Evolutionary conservation across 2,329 filamentous ascomycete genomes (phyloP).

Genomic region (Fusarium sp.): DNA sequence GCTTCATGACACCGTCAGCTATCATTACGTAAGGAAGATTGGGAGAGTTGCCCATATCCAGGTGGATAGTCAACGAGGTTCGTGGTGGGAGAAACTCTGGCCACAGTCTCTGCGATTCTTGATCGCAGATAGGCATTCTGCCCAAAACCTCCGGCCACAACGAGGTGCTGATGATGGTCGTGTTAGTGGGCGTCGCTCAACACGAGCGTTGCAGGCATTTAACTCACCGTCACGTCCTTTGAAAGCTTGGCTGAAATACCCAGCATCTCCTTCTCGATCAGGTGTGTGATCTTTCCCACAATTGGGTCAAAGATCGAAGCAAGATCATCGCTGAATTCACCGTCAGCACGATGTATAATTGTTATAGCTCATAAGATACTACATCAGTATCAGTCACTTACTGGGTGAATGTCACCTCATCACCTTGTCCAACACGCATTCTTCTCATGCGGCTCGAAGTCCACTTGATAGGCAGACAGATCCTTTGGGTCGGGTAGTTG

Average conservation of each 20-base stretch:
- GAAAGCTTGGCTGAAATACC: neutral
- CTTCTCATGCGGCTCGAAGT: neutral
- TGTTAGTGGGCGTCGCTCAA: neutral
- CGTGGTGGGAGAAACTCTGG: neutral
- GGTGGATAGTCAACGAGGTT: too few species aligned
- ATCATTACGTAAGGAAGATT: too few species aligned
- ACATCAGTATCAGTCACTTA: neutral
- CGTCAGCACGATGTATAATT: neutral
- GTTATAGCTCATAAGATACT: neutral
- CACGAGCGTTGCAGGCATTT: rapidly evolving
- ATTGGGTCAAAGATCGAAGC: neutral
- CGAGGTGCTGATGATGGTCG: neutral
- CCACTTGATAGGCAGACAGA: neutral
- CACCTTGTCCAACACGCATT: neutral
- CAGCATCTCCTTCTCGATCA: neutral
- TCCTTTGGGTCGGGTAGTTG: rapidly evolving
- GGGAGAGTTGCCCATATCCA: neutral
- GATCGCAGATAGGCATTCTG: neutral
- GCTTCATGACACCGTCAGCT: neutral
- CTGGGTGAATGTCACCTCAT: neutral
- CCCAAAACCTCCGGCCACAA: neutral
- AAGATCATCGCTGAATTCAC: neutral
- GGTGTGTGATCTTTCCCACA: neutral
- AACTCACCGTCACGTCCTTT: neutral
- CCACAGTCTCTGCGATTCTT: neutral